Conservation (phyloP, 257 asterid species). For the Datura wrightii region DNA sequence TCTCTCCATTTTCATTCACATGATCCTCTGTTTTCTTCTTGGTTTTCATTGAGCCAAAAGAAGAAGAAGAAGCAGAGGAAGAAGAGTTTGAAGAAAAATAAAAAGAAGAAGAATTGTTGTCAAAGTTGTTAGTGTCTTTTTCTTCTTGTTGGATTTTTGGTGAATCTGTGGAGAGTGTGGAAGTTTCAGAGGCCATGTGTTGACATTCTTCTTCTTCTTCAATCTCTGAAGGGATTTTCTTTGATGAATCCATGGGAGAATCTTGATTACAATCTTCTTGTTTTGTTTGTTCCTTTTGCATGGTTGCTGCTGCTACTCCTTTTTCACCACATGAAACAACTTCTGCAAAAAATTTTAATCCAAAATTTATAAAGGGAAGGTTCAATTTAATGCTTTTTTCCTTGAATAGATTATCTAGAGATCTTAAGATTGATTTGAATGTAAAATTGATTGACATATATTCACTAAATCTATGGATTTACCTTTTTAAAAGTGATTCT, state of each 20-base stretch:
- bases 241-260: constrained; percentile 41
- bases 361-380: neutral
- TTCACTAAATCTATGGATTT: neutral
- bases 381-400: neutral
- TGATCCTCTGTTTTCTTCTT: constrained; percentile 49
- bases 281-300: constrained; percentile 42
- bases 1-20: constrained; percentile 33
- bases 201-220: constrained; percentile 60
- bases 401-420: neutral
- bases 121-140: constrained; percentile 29
- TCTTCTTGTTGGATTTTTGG: constrained; percentile 48
- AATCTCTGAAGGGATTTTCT: constrained; percentile 59
- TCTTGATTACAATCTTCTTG: constrained; percentile 46
- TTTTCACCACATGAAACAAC: constrained; percentile 32
- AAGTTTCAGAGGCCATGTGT: constrained; percentile 38
- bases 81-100: constrained; percentile 36
- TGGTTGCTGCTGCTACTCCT: constrained; percentile 30
- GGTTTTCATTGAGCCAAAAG: constrained; percentile 10
- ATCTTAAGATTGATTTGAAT: neutral
- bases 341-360: constrained; percentile 27
- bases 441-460: neutral
- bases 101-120: constrained; percentile 33
- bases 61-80: neutral
- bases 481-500: neutral
- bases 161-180: constrained; percentile 64